A percentile compares a stretch with the other conserved stretches of the same genome.
phyloP scores from a whole-genome alignment of 257 asterid species.

The Ligustrum vulgare region DNA sequence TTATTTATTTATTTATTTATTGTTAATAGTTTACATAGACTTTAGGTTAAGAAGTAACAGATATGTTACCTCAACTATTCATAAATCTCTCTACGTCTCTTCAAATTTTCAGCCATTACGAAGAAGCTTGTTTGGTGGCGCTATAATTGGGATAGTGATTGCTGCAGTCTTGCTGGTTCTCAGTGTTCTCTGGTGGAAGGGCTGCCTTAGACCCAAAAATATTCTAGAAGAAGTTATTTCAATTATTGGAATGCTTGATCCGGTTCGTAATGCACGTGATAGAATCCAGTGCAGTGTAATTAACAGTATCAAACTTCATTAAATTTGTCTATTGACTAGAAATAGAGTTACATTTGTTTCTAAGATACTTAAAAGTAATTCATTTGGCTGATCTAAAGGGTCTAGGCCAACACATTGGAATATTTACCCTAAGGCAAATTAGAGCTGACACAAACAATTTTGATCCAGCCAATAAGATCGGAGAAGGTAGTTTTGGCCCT shows the following conservation, averaged over 20 bases:
- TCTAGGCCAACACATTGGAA: conserved; percentile 44
- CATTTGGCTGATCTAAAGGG: conserved; percentile 41
- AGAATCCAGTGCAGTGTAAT: background rate
- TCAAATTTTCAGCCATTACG: conserved; percentile 20
- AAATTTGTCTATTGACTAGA: background rate
- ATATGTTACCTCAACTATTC: background rate
- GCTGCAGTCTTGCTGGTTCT: conserved; percentile 39
- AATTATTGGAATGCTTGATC: no score
- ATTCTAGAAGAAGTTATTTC: conserved; percentile 41
- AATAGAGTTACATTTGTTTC: background rate
- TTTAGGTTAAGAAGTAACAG: no score
- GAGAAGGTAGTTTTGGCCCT: conserved; percentile 74
- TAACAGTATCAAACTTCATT: no score
- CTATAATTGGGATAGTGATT: conserved; percentile 45
- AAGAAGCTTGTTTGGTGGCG: no score
- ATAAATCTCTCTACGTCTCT: no score
- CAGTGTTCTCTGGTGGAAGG: conserved; percentile 62
- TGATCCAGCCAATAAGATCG: conserved; percentile 52
- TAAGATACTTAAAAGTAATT: background rate
- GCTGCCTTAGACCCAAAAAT: conserved; percentile 34
- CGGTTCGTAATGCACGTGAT: background rate
- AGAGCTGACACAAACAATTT: conserved; percentile 60
- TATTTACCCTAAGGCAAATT: conserved; percentile 46
- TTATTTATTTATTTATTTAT: no score
- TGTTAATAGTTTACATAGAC: no score